Conservation (phyloP, 2,329 filamentous ascomycete species). For the Pseudocercospora musae region DNA sequence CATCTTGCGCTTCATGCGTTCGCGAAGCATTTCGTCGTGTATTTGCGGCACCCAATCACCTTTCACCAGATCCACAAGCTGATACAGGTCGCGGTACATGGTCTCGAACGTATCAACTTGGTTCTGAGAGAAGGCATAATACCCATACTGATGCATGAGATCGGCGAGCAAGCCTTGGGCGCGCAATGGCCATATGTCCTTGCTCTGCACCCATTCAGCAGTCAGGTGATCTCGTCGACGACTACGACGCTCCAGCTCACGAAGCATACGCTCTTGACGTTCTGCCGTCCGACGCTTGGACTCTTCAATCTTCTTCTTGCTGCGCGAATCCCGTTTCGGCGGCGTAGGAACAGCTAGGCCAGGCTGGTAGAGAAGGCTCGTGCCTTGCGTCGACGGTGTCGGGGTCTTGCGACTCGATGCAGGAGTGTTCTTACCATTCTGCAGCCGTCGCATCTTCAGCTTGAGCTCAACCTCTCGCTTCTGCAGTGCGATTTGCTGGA, state of each 20-base stretch:
- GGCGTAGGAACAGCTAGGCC: slow-evolving; percentile 24
- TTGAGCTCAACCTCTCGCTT: slow-evolving; percentile 39
- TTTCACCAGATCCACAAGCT: slow-evolving; percentile 35
- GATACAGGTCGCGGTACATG: slow-evolving; percentile 37
- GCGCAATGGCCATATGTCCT: slow-evolving; percentile 38
- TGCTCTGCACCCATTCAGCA: slow-evolving; percentile 38
- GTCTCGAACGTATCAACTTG: slow-evolving; percentile 34
- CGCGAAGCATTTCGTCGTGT: slow-evolving; percentile 37
- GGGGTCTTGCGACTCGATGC: slow-evolving; percentile 14
- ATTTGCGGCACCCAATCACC: slow-evolving; percentile 35
- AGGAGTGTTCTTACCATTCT: slow-evolving; percentile 29
- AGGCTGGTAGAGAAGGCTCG: slow-evolving; percentile 26
- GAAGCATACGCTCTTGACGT: slow-evolving; percentile 37
- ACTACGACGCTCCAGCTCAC: slow-evolving; percentile 36
- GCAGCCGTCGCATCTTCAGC: slow-evolving; percentile 35
- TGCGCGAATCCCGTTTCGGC: slow-evolving; percentile 36
- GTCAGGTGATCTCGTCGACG: slow-evolving; percentile 37
- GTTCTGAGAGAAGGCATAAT: slow-evolving; percentile 34
- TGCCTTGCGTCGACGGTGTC: slow-evolving; percentile 16
- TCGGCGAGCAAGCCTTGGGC: slow-evolving; percentile 36
- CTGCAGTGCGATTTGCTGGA: slow-evolving; percentile 37
- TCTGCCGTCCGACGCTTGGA: slow-evolving; percentile 36
- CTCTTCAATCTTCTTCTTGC: slow-evolving; percentile 40
- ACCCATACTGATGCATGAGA: slow-evolving; percentile 37
- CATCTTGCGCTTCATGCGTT: slow-evolving; percentile 40